Base-by-base conservation (phyloP, 2,329 filamentous ascomycete genomes). In the Clonostachys rosea region DNA sequence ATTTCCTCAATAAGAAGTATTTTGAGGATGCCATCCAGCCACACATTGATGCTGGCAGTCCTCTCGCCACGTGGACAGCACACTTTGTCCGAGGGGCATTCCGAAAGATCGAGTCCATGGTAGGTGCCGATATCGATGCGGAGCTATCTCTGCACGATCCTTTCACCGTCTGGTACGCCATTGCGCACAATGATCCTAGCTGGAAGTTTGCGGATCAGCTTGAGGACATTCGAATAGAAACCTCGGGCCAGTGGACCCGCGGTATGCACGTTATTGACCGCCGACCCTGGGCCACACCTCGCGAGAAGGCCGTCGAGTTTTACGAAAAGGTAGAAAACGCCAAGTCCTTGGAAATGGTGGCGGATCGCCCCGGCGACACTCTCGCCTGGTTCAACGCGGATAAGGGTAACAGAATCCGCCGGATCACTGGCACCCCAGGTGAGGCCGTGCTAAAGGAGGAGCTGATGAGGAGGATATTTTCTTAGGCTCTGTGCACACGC, bases 201-300 rank as follows among this genome's bases (percentile, higher is more conserved):
- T 87, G 84, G 84, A 76, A 74, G 63, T 61, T 71, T 14, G 73
- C 78, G 2, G 64, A 70, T 13, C 72, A 76, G 48, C 81, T 74
- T 0, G 87, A 95, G 65, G 94, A 99, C 63, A 86, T 99, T 47
- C 79, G 94, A 17, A 75, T 99, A 39, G 94, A 99, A 69, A 95
- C 91, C 0, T 72, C 80, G 3, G 94, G 92, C 2, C 94, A 97
- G 71, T 99, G 94, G 94, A 95, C 91, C 42, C 77, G 89, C 48
- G 92, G 94, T 2, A 91, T 94, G 84, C 91, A 91, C 60, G 77
- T 97, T 34, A 74, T 91, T 39, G 94, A 99, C 71, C 76, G 83
- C 35, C 78, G 94, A 41, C 67, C 70, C 36, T 69, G 82, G 46
- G 73, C 69, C 52, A 81, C 81, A 59, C 74, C 73, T 6, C 75